A percentile compares a stretch with the other conserved stretches of the same genome.
Evolutionary conservation across 306 rosid species (phyloP).

Genomic region (Ziziphus jujuba): DNA sequence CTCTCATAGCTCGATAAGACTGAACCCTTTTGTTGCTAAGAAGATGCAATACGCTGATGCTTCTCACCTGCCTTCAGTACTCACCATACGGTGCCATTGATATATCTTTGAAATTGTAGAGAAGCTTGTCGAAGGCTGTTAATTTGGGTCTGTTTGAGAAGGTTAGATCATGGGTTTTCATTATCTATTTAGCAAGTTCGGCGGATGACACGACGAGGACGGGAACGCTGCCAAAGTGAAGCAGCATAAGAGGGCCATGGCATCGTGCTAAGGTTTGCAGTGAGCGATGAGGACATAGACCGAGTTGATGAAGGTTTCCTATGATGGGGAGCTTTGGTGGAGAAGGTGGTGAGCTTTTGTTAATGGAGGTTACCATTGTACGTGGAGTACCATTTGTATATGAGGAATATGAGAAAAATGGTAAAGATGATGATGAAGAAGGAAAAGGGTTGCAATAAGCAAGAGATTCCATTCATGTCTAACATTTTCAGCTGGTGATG

Average conservation of each 20-base stretch:
- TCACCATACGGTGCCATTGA: constrained; percentile 41
- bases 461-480: no score
- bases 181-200: no score
- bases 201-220: constrained; percentile 52
- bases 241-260: constrained; percentile 51
- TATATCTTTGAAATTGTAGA: constrained; percentile 43
- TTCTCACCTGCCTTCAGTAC: constrained; percentile 49
- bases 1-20: constrained; percentile 4
- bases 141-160: constrained; percentile 30
- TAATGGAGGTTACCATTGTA: no score
- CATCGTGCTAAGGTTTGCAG: constrained; percentile 4
- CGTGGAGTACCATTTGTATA: neutral
- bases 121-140: constrained; percentile 23
- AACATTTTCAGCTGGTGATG: no score
- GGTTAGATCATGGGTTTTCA: constrained; percentile 34
- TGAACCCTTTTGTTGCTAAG: constrained; percentile 12
- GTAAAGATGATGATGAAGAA: no score
- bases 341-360: constrained; percentile 17
- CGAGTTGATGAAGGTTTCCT: constrained; percentile 28
- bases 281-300: neutral
- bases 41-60: constrained; percentile 21
- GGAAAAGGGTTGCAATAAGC: no score
- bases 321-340: constrained; percentile 18
- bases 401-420: no score
- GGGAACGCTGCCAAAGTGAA: constrained; percentile 41